Base-by-base conservation (phyloP, 805 yeast genomes). In the Pichia californica region DNA sequence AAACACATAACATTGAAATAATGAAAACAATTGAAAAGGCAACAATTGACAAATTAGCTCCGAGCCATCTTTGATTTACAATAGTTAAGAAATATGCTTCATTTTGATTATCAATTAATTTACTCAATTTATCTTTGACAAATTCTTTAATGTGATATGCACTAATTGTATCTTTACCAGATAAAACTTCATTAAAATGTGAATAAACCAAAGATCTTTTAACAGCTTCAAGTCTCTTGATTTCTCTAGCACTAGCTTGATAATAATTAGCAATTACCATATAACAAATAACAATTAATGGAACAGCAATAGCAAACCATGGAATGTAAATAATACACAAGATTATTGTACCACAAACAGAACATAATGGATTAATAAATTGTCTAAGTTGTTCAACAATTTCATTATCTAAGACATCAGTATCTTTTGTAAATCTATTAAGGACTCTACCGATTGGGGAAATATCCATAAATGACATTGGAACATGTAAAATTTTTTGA, bases 361-460 rank as follows among this genome's bases (percentile, higher is more conserved):
- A 73, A 14, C 77, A 62, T 25, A 73, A 41, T 6, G 81, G 76
- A 51, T 70, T 77, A 37, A 79, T 50, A 41, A 83, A 69, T 63
- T 80, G 62, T 52, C 91, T 72, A 34, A 83, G 51, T 54, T 81
- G 84, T 57, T 83, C 88, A 43, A 78, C 74, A 46, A 87, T 65
- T 62, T 83, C 91, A 57, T 84, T 86, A 56, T 88, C 95, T 59
- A 87, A 66, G 5, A 80, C 79, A 58, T 88, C 95, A 0, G 93
- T 83, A 61, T 88, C 96, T 53, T 86, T 86, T 3, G 95, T 86
- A 61, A 87, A 88, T 52, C 95, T 69, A 63, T 86, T 88, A 59
- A 88, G 67, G 46, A 88, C 80, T 52, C 96, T 72, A 2, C 96
- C 96, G 70, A 85, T 73, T 15, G 96, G 96, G 0, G 94, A 84